phyloP scores from a whole-genome alignment of 768 basidiomycete species.

The Amanita pallidorosea region DNA sequence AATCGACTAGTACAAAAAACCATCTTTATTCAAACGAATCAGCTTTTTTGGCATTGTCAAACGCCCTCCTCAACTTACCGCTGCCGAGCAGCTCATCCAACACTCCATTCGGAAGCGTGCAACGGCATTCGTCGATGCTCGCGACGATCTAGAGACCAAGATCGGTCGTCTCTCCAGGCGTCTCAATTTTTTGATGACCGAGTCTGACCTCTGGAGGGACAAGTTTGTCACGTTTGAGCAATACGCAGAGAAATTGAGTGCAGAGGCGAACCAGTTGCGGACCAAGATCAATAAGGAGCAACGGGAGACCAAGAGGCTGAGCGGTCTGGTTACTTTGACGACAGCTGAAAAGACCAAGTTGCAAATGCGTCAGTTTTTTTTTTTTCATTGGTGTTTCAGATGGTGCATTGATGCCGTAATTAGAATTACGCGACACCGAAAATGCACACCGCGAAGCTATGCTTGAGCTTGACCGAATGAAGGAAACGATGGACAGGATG shows the following conservation, averaged over 20 bases:
- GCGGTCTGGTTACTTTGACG: slow-evolving; percentile 67
- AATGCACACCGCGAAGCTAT: slow-evolving; percentile 69
- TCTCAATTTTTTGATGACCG: slow-evolving; percentile 87
- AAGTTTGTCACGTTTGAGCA: slow-evolving; percentile 93
- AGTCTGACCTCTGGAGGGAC: slow-evolving; percentile 83
- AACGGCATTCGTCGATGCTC: slow-evolving; percentile 88
- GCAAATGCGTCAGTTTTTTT: slow-evolving; percentile 53
- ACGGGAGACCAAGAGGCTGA: slow-evolving; percentile 76
- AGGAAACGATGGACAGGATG: slow-evolving; percentile 77
- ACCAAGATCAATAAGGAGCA: slow-evolving; percentile 88
- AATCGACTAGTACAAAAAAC: slow-evolving; percentile 70
- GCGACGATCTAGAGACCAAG: slow-evolving; percentile 91
- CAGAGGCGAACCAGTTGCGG: slow-evolving; percentile 77
- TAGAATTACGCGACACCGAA: slow-evolving; percentile 80
- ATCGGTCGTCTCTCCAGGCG: slow-evolving; percentile 78
- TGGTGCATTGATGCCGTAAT: slow-evolving; percentile 4
- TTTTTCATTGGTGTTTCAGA: background rate
- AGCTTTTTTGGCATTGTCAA: slow-evolving; percentile 64
- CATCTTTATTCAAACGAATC: slow-evolving; percentile 78
- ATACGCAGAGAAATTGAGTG: slow-evolving; percentile 84
- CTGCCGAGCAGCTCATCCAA: slow-evolving; percentile 80
- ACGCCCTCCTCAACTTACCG: slow-evolving; percentile 61
- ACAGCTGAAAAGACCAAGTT: slow-evolving; percentile 71
- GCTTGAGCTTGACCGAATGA: slow-evolving; percentile 77
- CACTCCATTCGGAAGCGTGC: slow-evolving; percentile 86